These are phyloP conservation scores for Camellia japonica DNA, from an alignment of 148 eudicot species.

Conservation along the genomic window DNA sequence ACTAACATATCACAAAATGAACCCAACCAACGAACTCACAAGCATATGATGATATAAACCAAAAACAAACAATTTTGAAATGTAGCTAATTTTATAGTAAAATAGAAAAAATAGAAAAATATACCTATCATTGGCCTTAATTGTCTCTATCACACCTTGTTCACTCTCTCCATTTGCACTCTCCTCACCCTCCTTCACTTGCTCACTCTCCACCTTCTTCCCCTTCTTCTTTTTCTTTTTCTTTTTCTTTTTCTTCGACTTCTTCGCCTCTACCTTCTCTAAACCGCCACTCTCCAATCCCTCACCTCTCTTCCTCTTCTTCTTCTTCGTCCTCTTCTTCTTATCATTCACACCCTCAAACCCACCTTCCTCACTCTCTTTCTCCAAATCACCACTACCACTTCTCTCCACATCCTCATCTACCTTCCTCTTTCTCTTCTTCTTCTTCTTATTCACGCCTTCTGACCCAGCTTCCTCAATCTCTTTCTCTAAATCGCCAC, in stretches of 20 bases:
- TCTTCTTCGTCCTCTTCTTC: slow-evolving; percentile 11
- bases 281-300: not conserved
- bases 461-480: slow-evolving; percentile 10
- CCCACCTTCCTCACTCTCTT: slow-evolving; percentile 28
- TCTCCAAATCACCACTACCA: slow-evolving; percentile 7
- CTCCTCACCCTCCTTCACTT: slow-evolving; percentile 24
- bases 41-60: not conserved
- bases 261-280: not conserved
- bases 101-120: not conserved
- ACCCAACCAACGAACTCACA: slow-evolving; percentile 6
- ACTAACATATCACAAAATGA: slow-evolving; percentile 3
- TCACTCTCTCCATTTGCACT: slow-evolving; percentile 26
- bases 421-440: slow-evolving; percentile 24
- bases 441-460: slow-evolving; percentile 16
- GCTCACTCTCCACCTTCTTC: slow-evolving; percentile 10
- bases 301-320: slow-evolving; percentile 25
- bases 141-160: slow-evolving; percentile 29
- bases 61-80: not conserved
- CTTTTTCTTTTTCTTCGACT: slow-evolving; percentile 23
- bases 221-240: slow-evolving; percentile 26
- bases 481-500: slow-evolving; percentile 9
- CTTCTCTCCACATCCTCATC: not conserved
- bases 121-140: slow-evolving; percentile 32
- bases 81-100: not conserved
- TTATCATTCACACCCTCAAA: not conserved